These are phyloP conservation scores for Ascochyta lentis DNA, from an alignment of 2,329 filamentous ascomycete species.

Conservation along the genomic window DNA sequence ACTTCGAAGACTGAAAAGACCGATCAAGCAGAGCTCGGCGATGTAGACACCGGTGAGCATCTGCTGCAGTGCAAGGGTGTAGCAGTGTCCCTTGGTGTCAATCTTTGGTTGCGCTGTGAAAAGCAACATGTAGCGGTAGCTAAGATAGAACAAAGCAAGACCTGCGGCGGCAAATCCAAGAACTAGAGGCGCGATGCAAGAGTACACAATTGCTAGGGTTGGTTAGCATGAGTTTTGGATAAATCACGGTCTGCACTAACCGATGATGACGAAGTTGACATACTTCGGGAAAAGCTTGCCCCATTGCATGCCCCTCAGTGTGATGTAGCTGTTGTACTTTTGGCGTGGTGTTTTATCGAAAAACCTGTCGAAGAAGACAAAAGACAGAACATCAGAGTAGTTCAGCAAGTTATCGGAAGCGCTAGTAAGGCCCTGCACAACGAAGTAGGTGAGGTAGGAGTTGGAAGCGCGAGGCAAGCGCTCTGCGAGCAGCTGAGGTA, in stretches of 20 bases:
- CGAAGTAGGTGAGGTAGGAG: constrained; percentile 94
- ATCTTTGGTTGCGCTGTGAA: constrained; percentile 83
- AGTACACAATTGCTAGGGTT: constrained; percentile 75
- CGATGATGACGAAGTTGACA: constrained; percentile 51
- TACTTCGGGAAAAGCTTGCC: constrained; percentile 51
- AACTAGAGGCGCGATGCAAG: constrained; percentile 84
- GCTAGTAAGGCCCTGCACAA: constrained; percentile 86
- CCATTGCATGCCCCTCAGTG: constrained; percentile 46
- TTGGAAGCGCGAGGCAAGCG: constrained; percentile 86
- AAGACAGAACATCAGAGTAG: constrained; percentile 74
- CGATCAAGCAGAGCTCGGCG: constrained; percentile 81
- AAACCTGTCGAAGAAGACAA: constrained; percentile 75
- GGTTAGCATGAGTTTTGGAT: constrained; percentile 15
- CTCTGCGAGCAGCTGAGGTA: constrained; percentile 70
- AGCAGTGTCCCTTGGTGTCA: constrained; percentile 87
- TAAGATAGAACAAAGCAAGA: constrained; percentile 81
- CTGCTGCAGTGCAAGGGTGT: constrained; percentile 86
- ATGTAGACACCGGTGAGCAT: constrained; percentile 85
- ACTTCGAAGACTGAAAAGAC: constrained; percentile 67
- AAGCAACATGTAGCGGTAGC: constrained; percentile 89
- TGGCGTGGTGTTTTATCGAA: constrained; percentile 73
- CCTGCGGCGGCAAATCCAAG: constrained; percentile 82
- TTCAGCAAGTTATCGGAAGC: constrained; percentile 78
- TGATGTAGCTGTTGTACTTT: constrained; percentile 46
- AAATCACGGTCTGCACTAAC: constrained; percentile 28